These are phyloP conservation scores for Chloris gayana DNA, from an alignment of 176 grass and related monocot genomes.

Conservation along the genomic window DNA sequence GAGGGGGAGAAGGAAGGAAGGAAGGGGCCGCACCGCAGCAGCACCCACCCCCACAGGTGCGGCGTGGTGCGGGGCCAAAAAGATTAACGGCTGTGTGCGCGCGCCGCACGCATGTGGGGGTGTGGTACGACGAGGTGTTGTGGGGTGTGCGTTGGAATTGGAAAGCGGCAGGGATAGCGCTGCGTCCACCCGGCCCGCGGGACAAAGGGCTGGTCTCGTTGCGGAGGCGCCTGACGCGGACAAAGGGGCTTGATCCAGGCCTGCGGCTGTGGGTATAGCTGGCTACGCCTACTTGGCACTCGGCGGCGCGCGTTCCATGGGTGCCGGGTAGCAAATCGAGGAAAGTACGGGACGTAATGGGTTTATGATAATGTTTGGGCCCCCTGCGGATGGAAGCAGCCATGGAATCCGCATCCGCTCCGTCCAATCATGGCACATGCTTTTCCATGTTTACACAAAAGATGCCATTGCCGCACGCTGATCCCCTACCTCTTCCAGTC, in stretches of 20 bases:
- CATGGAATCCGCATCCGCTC: neutral
- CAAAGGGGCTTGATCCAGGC: neutral
- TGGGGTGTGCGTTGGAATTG: conserved; percentile 27
- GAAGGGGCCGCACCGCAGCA: neutral
- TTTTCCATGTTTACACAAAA: neutral
- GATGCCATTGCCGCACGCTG: neutral
- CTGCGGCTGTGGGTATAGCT: conserved; percentile 7
- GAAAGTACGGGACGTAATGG: neutral
- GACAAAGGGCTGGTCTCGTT: too few species aligned
- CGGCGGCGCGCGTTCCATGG: neutral
- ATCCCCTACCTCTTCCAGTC: neutral
- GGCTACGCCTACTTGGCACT: neutral
- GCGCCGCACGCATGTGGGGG: conserved; percentile 13
- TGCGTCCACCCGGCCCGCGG: neutral
- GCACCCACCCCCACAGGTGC: neutral
- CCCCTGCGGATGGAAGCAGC: neutral
- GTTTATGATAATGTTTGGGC: neutral
- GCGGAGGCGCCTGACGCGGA: conserved; percentile 29
- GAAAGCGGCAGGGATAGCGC: conserved; percentile 4
- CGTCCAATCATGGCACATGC: neutral
- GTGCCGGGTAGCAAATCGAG: conserved; percentile 18
- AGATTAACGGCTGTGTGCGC: neutral
- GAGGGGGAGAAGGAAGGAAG: neutral
- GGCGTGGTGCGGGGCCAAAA: neutral
- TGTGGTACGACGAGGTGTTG: conserved; percentile 9